Conservation (phyloP, 2,329 filamentous ascomycete genomes). For the Fusarium miscanthi region DNA sequence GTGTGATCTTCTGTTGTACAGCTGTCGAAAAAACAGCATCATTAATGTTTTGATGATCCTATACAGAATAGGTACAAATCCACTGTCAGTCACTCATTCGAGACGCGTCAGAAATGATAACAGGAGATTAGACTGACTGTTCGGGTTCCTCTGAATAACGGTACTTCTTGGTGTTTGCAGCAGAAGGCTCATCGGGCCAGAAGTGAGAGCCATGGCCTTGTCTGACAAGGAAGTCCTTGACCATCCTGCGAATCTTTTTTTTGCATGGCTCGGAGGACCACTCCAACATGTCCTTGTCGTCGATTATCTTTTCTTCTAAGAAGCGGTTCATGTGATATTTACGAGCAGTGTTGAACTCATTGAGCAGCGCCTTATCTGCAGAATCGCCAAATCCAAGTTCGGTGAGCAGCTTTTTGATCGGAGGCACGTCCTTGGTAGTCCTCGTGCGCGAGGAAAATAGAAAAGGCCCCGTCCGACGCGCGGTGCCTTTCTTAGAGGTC, state of each 20-base stretch:
- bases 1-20: not conserved
- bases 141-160: not conserved
- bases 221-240: conserved; percentile 2
- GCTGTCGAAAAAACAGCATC: conserved; percentile 1
- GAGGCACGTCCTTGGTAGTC: not conserved
- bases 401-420: not conserved
- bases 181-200: conserved; percentile 15
- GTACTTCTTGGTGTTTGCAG: not conserved
- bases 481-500: not conserved
- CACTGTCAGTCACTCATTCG: not conserved
- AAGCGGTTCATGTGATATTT: not conserved
- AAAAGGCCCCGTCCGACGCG: not conserved
- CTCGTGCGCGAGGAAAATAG: not conserved
- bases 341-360: not conserved
- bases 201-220: not conserved
- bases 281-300: not conserved
- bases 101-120: not conserved
- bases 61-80: not conserved
- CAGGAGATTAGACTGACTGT: not conserved
- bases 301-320: not conserved
- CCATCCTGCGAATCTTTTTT: not conserved
- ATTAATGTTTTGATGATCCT: conserved; percentile 1
- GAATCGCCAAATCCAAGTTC: conserved; percentile 6
- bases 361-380: not conserved
- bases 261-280: not conserved